Evolutionary conservation across 192 early-diverging fungal genomes (phyloP), one percentile per base, ranked within the genome.

Genomic region (Backusella westeae): DNA sequence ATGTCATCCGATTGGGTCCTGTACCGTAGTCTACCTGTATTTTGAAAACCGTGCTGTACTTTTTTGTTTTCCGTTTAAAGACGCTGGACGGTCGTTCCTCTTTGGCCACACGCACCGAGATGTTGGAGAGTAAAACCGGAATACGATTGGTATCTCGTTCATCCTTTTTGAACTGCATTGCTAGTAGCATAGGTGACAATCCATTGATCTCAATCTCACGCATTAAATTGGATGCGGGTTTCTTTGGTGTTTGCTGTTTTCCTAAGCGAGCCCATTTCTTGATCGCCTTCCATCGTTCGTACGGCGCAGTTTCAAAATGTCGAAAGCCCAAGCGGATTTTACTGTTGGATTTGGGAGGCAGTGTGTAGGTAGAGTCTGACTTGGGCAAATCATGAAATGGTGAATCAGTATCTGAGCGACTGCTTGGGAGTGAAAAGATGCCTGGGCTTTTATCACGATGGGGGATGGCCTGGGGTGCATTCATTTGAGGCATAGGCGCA

Each of bases 51-150:
- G 72, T 73, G 32, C 12, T 38, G 29, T 71, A 52, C n/a, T 46
- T 56, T 15, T 39, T 49, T 14, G 23, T 26, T 49, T 66, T 65
- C 6, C 53, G 26, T 21, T 17, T 71, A 7, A 15, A 39, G 3
- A 32, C 15, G 29, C 39, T 19, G 10, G 19, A 34, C 34, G 63
- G 23, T 5, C 53, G 34, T 1, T 65, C 72, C 23, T 53, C 52
- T 21, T 63, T 59, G 12, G 72, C n/a, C 3, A 76, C 67, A 6
- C 26, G 38, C 7, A 76, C 63, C 2, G 21, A n/a, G 1, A 81
- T 17, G 9, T 59, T 35, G 1, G 59, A 46, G n/a, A 81, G 34
- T 14, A 81, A 35, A 14, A 81, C 80, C 6, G 80, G 80, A 66
- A 81, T 71, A 7, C 75, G 29, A 14, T 44, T 56, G 2, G 17